Percentiles rank a stretch among this genome's conserved stretches.
These are phyloP conservation scores for Diophrys appendiculata DNA, from an alignment of 73 alveolate species.

Conservation along the genomic window DNA sequence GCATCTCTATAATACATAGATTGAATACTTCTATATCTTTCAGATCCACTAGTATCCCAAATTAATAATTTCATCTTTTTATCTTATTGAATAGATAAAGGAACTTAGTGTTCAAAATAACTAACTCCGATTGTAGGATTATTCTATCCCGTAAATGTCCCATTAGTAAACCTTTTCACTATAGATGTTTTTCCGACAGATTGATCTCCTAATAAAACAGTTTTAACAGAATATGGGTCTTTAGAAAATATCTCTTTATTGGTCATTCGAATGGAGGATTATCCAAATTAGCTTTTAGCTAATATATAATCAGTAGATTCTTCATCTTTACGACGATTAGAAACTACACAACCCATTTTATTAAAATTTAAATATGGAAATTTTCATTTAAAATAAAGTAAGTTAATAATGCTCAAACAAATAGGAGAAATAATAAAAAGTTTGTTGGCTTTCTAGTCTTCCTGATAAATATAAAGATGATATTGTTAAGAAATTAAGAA, in stretches of 20 bases:
- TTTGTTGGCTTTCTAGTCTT: conserved; percentile 40
- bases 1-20: conserved; percentile 85
- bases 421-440: conserved; percentile 31
- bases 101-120: not conserved
- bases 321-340: too few relatives aligned
- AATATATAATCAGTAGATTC: too few relatives aligned
- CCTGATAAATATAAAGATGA: conserved; percentile 44
- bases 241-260: too few relatives aligned
- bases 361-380: too few relatives aligned
- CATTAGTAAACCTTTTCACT: not conserved
- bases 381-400: conserved; percentile 35
- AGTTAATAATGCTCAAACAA: not conserved
- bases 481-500: conserved; percentile 26
- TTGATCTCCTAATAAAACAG: not conserved
- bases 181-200: not conserved
- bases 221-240: not conserved
- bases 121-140: not conserved
- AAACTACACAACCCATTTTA: too few relatives aligned
- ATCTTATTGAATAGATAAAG: not conserved
- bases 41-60: conserved; percentile 93
- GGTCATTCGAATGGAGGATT: too few relatives aligned
- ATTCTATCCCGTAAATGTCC: not conserved
- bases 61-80: conserved; percentile 60
- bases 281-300: too few relatives aligned
- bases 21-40: conserved; percentile 63